Evolutionary conservation across 2,329 filamentous ascomycete species (phyloP), one percentile per base, ranked within the genome.

Genomic region (Apiospora koreana): DNA sequence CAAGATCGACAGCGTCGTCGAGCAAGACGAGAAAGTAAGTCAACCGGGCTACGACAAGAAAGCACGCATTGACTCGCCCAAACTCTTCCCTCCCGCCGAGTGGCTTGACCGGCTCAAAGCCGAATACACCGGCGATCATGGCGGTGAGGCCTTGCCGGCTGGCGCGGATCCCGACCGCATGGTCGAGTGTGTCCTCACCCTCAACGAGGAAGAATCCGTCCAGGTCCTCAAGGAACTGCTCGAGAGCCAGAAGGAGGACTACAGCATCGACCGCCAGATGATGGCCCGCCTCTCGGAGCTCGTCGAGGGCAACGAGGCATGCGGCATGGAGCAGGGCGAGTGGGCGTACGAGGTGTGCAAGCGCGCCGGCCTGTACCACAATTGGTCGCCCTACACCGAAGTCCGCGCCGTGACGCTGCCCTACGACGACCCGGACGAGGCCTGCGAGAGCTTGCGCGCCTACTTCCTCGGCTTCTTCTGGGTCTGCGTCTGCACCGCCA

Each of bases 311-410:
- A 68, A 74, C 64, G 70, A 75, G 68, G 72, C 73, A 8, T 79
- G 77, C 70, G 76, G 71, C 12, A 74, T 79, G 75, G 71, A 75
- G 50, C 69, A 74, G 31, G 76, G 74, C 46, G 76, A 79, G 50
- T 79, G 77, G 77, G 68, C 73, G 0, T 79, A 79, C 62, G 71
- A 74, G 50, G 68, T 73, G 68, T 76, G 75, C 73, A 74, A 74
- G 72, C 69, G 71, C n/a, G 84, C 85, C 1, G 86, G 86, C 3
- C 80, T 88, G 70, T 86, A 87, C 72, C 86, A 82, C 67, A 85
- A 86, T 74, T 85, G 87, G 75, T 88, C 85, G 58, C 87, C 87
- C 2, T 89, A 89, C 73, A 83, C 87, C 69, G 81, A 83, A 73
- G 83, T 85, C n/a, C 81, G 83, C 46, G 82, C 83, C 46, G 82